Percentiles rank a stretch among this genome's conserved stretches.
phyloP scores from a whole-genome alignment of 2,329 filamentous ascomycete genomes.

The Aureobasidium lini region DNA sequence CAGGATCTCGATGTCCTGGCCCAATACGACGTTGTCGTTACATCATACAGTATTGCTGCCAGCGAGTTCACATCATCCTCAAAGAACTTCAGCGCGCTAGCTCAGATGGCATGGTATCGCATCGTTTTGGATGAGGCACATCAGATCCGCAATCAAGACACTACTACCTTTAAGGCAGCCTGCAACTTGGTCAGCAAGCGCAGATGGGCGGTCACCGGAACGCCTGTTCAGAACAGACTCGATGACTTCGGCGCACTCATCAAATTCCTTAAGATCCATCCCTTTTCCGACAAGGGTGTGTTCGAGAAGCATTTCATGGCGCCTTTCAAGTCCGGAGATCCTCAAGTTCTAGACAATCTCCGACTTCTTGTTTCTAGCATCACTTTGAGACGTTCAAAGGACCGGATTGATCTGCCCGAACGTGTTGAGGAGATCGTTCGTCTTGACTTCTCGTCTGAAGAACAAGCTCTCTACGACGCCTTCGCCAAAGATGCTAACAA shows the following conservation, averaged over 20 bases:
- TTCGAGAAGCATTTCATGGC: conserved; percentile 75
- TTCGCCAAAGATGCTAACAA: conserved; percentile 76
- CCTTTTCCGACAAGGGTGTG: conserved; percentile 69
- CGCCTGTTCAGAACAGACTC: conserved; percentile 87
- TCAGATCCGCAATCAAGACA: conserved; percentile 79
- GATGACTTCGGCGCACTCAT: conserved; percentile 84
- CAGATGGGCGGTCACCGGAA: conserved; percentile 95
- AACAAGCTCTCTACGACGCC: conserved; percentile 71
- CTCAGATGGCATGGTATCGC: conserved; percentile 82
- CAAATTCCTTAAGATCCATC: conserved; percentile 74
- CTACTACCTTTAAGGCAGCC: conserved; percentile 76
- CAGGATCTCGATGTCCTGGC: conserved; percentile 62
- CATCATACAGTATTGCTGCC: conserved; percentile 82
- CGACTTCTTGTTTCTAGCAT: conserved; percentile 90
- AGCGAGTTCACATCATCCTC: conserved; percentile 48
- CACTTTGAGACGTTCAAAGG: conserved; percentile 82
- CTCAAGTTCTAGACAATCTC: conserved; percentile 74
- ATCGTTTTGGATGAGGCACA: conserved; percentile 94
- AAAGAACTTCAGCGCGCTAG: conserved; percentile 54
- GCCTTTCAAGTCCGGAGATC: conserved; percentile 81
- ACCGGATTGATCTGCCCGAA: conserved; percentile 75
- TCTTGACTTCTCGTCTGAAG: conserved; percentile 68
- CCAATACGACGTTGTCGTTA: conserved; percentile 76
- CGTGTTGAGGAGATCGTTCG: conserved; percentile 65
- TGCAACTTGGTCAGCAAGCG: conserved; percentile 71